Evolutionary conservation across 164 flowering plant species (phyloP).

Genomic region (Paratinospora sagittata): DNA sequence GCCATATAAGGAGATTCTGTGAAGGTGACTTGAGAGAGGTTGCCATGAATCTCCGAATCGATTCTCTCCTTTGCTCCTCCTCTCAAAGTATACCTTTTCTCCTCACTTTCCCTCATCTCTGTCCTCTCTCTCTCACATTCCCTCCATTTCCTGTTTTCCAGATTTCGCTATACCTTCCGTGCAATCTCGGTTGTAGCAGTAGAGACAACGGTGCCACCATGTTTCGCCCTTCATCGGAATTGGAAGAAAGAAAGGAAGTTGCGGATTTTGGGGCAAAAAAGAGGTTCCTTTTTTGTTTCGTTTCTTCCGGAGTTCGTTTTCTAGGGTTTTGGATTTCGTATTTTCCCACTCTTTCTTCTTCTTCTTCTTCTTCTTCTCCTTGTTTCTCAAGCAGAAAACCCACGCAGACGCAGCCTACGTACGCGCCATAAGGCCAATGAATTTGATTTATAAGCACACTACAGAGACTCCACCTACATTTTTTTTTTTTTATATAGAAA

Average conservation of each 20-base stretch:
- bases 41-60: constrained; percentile 21
- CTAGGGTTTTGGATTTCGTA: constrained; percentile 7
- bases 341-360: not conserved
- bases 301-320: not conserved
- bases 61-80: constrained; percentile 19
- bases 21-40: constrained; percentile 3
- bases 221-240: not conserved
- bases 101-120: not conserved
- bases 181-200: not conserved
- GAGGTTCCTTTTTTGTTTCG: too few relatives aligned
- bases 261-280: too few relatives aligned
- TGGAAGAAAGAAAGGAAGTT: too few relatives aligned
- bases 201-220: not conserved
- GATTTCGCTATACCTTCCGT: constrained; percentile 6
- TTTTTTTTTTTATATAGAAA: too few relatives aligned
- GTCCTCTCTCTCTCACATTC: not conserved
- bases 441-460: too few relatives aligned
- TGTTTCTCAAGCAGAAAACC: not conserved
- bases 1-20: constrained; percentile 39
- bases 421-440: too few relatives aligned
- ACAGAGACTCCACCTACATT: too few relatives aligned
- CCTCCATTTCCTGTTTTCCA: not conserved
- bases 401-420: too few relatives aligned
- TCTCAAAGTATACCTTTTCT: constrained; percentile 11
- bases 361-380: not conserved